These are phyloP conservation scores for Abelmoschus esculentus DNA, from an alignment of 345 rosid genomes.

Conservation along the genomic window DNA sequence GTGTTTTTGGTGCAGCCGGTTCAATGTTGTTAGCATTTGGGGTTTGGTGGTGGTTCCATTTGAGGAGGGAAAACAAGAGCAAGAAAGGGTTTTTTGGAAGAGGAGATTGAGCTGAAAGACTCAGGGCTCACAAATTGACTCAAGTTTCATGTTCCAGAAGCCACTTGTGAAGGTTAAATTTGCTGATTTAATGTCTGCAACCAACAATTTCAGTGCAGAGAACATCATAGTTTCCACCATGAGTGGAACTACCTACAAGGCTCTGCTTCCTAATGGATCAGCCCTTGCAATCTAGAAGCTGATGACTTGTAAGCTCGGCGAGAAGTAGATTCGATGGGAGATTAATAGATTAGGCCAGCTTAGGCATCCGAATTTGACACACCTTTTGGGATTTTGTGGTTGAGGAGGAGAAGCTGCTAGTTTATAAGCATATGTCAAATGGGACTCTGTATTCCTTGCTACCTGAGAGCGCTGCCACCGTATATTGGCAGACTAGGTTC, in stretches of 20 bases:
- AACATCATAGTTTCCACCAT: slow-evolving; percentile 48
- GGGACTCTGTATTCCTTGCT: slow-evolving; percentile 62
- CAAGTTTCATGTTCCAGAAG: slow-evolving; percentile 87
- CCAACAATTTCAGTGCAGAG: slow-evolving; percentile 51
- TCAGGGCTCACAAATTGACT: slow-evolving; percentile 52
- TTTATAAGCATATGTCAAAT: slow-evolving; percentile 71
- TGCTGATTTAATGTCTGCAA: slow-evolving; percentile 74
- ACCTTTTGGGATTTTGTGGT: slow-evolving; percentile 84
- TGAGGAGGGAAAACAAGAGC: slow-evolving; percentile 32
- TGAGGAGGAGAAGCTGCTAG: slow-evolving; percentile 70
- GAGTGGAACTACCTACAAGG: slow-evolving; percentile 71
- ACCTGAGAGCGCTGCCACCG: slow-evolving; percentile 22
- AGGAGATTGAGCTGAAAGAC: slow-evolving; percentile 51
- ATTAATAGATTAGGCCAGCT: slow-evolving; percentile 66
- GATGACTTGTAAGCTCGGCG: slow-evolving; percentile 47
- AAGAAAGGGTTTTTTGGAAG: slow-evolving; percentile 36
- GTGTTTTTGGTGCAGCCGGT: slow-evolving; percentile 70
- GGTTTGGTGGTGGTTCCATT: slow-evolving; percentile 83
- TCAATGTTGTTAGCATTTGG: slow-evolving; percentile 68
- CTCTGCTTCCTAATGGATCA: slow-evolving; percentile 79
- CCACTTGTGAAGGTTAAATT: slow-evolving; percentile 74
- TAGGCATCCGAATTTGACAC: slow-evolving; percentile 81
- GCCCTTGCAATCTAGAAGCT: slow-evolving; percentile 69
- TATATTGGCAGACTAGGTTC: slow-evolving; percentile 74
- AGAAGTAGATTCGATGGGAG: slow-evolving; percentile 66